Percentiles rank a stretch among this genome's conserved stretches.
Evolutionary conservation across 2,329 filamentous ascomycete genomes (phyloP).

Genomic region (Juglanconis sp.): DNA sequence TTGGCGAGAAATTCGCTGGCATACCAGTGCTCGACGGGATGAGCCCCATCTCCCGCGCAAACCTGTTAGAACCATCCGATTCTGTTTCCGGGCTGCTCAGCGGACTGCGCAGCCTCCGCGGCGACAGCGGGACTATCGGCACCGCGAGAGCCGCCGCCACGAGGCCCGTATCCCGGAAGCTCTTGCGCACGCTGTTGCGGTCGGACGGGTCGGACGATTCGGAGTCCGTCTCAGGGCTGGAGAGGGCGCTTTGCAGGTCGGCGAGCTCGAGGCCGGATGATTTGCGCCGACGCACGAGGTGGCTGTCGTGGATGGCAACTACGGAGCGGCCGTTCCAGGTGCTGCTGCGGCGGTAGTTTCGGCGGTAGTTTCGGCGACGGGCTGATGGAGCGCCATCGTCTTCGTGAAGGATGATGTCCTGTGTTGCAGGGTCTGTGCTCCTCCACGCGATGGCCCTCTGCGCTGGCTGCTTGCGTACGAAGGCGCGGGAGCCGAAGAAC

Average conservation of each 20-base stretch:
- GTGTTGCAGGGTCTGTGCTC: background rate
- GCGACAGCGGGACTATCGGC: background rate
- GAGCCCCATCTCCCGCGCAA: background rate
- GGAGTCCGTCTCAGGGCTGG: background rate
- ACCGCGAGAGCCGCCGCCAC: constrained; percentile 1
- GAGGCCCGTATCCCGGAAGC: background rate
- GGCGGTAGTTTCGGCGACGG: background rate
- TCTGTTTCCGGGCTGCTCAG: background rate
- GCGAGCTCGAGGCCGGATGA: background rate
- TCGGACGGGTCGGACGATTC: background rate
- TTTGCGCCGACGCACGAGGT: background rate
- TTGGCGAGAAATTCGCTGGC: constrained; percentile 18
- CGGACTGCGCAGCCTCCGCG: background rate
- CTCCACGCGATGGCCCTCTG: background rate
- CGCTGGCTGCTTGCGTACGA: background rate
- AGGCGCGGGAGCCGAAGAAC: constrained; percentile 24
- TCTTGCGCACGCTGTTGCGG: background rate
- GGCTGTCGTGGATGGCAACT: background rate
- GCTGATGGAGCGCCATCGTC: background rate
- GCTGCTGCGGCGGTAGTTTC: constrained; percentile 3
- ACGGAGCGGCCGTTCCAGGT: constrained; percentile 1
- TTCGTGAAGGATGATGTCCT: background rate
- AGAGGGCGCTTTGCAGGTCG: background rate
- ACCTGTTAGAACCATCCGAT: background rate
- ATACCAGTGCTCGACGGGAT: background rate